Evolutionary conservation across 2,329 filamentous ascomycete species (phyloP), one percentile per base, ranked within the genome.

Genomic region (Neurospora sp.): DNA sequence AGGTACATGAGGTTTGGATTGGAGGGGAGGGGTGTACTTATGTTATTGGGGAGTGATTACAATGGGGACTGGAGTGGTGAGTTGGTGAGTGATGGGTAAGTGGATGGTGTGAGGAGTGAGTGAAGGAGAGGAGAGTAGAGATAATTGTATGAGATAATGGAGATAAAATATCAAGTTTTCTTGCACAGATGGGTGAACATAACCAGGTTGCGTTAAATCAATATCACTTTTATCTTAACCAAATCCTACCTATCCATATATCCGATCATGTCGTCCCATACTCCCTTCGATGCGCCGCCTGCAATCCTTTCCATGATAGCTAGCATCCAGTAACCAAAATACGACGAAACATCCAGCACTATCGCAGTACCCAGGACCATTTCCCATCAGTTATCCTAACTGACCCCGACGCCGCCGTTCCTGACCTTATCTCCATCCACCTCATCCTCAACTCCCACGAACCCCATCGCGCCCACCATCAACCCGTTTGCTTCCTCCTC

Each of bases 1-100:
- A 84, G 70, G 77, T 86, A 12, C 90, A 92, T 74, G 89, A 92
- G 79, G 90, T 92, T 1, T 91, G 89, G 87, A 84, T 92, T 66
- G 89, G 90, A 1, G 74, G 78, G 0, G 81, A 86, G 71, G 90
- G 90, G 0, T 92, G 90, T 77, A 91, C 88, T 2, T 90, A 89
- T 80, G 88, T 89, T 8, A 87, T 88, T 76, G 87, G 88, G 66
- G 87, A 89, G 80, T 88, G 69, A 70, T 57, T 1, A 57, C 0
- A 28, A 2, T 57, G 46, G 6, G 6, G 8, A n/a, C 41, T 43
- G 19, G 19, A 52, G 8, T 52, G 43, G 8, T 52, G 46, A n/a
- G 5, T 41, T 4, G 43, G n/a, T 46, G 43, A 46, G 17, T 52
- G 43, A 12, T 2, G 43, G 4, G 41, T 46, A 4, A 43, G 40